A percentile compares a stretch with the other conserved stretches of the same genome.
phyloP scores from a whole-genome alignment of 2,329 filamentous ascomycete genomes.

The Exophiala mesophila region DNA sequence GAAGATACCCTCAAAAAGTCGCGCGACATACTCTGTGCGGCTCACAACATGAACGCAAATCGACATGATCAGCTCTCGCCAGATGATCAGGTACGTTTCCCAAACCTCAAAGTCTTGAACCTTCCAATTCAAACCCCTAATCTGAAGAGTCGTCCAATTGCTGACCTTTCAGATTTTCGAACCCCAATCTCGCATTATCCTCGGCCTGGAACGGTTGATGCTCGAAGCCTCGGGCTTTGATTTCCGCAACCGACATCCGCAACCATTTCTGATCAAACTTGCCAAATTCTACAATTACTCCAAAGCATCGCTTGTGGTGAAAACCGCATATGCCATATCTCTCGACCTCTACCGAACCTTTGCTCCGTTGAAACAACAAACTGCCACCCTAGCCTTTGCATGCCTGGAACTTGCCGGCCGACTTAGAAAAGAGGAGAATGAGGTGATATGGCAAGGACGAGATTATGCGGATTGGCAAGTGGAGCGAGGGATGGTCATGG shows the following conservation, averaged over 20 bases:
- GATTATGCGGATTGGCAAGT: constrained; percentile 49
- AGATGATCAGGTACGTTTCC: constrained; percentile 67
- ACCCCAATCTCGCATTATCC: constrained; percentile 69
- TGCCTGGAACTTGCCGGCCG: constrained; percentile 75
- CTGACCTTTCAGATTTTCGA: constrained; percentile 65
- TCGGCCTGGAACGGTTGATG: constrained; percentile 86
- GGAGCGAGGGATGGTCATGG: constrained; percentile 44
- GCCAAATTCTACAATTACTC: constrained; percentile 55
- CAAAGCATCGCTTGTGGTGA: constrained; percentile 52
- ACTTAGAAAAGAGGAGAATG: constrained; percentile 52
- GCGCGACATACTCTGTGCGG: constrained; percentile 82
- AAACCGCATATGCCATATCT: constrained; percentile 72
- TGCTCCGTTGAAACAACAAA: constrained; percentile 82
- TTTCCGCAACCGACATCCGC: constrained; percentile 82
- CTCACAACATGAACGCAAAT: constrained; percentile 74
- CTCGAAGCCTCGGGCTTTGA: constrained; percentile 92
- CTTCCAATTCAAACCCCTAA: no score
- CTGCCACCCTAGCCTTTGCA: constrained; percentile 77
- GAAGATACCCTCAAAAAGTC: constrained; percentile 98
- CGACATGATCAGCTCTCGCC: constrained; percentile 61
- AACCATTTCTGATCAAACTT: constrained; percentile 78
- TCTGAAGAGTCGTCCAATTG: background rate
- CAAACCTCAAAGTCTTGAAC: no score
- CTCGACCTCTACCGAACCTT: constrained; percentile 92
- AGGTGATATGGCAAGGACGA: constrained; percentile 43